Conservation (phyloP, 1,139 yeast species). For the Saccharomycopsis hybrid region DNA sequence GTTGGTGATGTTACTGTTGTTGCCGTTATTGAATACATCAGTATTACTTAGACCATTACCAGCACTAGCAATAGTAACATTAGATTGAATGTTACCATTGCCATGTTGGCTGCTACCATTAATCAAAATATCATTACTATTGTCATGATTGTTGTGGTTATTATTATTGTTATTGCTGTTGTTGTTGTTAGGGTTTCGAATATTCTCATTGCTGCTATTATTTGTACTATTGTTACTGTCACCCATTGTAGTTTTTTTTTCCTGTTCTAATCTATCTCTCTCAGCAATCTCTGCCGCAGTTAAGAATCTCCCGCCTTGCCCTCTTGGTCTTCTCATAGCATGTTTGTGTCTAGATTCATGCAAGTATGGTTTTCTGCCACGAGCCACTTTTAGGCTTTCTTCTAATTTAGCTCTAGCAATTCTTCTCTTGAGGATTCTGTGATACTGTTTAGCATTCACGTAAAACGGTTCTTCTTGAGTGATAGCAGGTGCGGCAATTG, state of each 20-base stretch:
- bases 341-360: slow-evolving; percentile 98
- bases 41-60: too few species aligned
- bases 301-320: slow-evolving; percentile 95
- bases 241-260: too few species aligned
- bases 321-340: slow-evolving; percentile 98
- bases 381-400: slow-evolving; percentile 77
- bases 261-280: slow-evolving; percentile 36
- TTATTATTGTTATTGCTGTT: background rate
- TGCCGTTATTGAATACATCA: too few species aligned
- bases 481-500: slow-evolving; percentile 23
- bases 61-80: too few species aligned
- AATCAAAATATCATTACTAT: too few species aligned
- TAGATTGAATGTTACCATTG: too few species aligned
- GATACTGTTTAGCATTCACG: slow-evolving; percentile 97
- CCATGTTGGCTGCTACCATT: too few species aligned
- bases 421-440: slow-evolving; percentile 86
- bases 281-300: slow-evolving; percentile 97
- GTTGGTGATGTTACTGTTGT: background rate
- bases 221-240: background rate
- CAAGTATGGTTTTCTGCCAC: slow-evolving; percentile 88
- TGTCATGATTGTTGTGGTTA: too few species aligned
- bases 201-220: background rate
- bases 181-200: background rate
- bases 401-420: slow-evolving; percentile 91
- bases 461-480: slow-evolving; percentile 83